Percentiles rank a stretch among this genome's conserved stretches.
Evolutionary conservation across 305 asterid genomes (phyloP).

Genomic region (Ajuga reptans): DNA sequence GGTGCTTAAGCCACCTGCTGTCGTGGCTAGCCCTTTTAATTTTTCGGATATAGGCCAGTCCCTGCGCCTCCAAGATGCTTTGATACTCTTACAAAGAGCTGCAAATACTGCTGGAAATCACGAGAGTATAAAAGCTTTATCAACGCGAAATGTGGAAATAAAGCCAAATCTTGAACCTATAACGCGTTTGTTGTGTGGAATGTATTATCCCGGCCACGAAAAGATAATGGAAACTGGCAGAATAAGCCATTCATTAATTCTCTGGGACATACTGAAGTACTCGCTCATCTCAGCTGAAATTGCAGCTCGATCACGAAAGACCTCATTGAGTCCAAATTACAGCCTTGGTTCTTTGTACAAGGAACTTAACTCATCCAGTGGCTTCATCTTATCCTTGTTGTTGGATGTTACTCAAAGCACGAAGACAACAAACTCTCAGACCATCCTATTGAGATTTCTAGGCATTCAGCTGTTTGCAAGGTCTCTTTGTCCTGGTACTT

Average conservation of each 20-base stretch:
- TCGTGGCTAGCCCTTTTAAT: slow-evolving; percentile 27
- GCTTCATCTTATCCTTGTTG: slow-evolving; percentile 73
- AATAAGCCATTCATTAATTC: slow-evolving; percentile 51
- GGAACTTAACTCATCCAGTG: slow-evolving; percentile 71
- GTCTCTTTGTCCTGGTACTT: slow-evolving; percentile 47
- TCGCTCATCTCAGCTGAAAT: slow-evolving; percentile 74
- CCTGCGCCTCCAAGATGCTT: slow-evolving; percentile 50
- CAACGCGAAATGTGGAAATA: slow-evolving; percentile 36
- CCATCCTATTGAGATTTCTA: slow-evolving; percentile 51
- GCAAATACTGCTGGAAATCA: slow-evolving; percentile 48
- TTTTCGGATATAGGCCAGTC: slow-evolving; percentile 28
- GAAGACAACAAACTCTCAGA: slow-evolving; percentile 40
- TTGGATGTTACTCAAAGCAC: slow-evolving; percentile 56
- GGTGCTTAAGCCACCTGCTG: slow-evolving; percentile 27
- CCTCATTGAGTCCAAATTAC: slow-evolving; percentile 56
- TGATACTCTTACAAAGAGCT: slow-evolving; percentile 49
- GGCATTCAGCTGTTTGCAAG: slow-evolving; percentile 66
- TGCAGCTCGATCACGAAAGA: slow-evolving; percentile 72
- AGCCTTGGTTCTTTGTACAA: slow-evolving; percentile 51
- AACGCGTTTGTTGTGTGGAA: slow-evolving; percentile 46
- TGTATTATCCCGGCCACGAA: slow-evolving; percentile 66
- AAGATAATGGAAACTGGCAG: slow-evolving; percentile 66
- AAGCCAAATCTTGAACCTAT: slow-evolving; percentile 55
- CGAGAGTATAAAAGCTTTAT: slow-evolving; percentile 45
- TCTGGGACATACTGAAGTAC: slow-evolving; percentile 86